A percentile compares a stretch with the other conserved stretches of the same genome.
Conservation (phyloP, 2,329 filamentous ascomycete species). For the Colletotrichum theobromicola region DNA sequence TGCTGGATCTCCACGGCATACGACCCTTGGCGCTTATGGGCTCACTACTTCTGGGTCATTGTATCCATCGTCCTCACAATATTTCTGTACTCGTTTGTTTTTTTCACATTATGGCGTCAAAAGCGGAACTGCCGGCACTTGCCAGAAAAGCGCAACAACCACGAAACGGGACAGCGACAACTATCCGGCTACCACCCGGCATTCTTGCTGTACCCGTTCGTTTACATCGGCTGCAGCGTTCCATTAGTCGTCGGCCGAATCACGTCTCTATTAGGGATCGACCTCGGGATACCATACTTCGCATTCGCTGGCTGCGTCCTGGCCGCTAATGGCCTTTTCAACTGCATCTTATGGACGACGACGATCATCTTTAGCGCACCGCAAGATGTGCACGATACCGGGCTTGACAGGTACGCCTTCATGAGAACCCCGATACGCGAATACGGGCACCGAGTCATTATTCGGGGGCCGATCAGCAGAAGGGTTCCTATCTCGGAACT, state of each 20-base stretch:
- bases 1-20: constrained; percentile 67
- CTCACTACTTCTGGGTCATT: constrained; percentile 70
- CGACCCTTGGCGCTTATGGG: constrained; percentile 56
- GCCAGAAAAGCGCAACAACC: background rate
- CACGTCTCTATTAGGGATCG: constrained; percentile 55
- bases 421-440: constrained; percentile 10
- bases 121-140: constrained; percentile 11
- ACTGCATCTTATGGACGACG: constrained; percentile 40
- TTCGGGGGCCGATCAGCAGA: constrained; percentile 1
- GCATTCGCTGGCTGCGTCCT: constrained; percentile 57
- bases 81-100: constrained; percentile 44
- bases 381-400: constrained; percentile 30
- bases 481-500: background rate
- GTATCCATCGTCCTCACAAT: constrained; percentile 41
- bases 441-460: constrained; percentile 8
- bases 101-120: constrained; percentile 35
- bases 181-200: constrained; percentile 27
- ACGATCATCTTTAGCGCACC: constrained; percentile 33
- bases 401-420: constrained; percentile 27
- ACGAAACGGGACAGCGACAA: background rate
- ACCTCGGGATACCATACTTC: constrained; percentile 53
- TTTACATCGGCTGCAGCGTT: constrained; percentile 67
- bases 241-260: constrained; percentile 65
- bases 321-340: constrained; percentile 50
- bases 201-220: constrained; percentile 66